phyloP scores from a whole-genome alignment of 1,284 basidiomycete species.

The Cutaneotrichosporon cyanovorans region DNA sequence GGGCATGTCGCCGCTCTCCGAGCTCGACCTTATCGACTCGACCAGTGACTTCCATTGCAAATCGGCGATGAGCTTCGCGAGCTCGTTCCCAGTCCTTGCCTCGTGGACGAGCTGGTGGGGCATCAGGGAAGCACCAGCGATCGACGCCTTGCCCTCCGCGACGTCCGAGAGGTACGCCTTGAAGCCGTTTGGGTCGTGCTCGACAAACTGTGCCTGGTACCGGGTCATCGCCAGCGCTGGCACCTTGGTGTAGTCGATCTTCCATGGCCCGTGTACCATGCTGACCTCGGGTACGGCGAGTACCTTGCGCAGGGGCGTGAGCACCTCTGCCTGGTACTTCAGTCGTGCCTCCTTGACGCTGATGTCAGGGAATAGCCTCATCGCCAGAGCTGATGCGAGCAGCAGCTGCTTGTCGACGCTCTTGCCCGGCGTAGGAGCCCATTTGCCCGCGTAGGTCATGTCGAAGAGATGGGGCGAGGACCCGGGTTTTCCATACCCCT shows the following conservation, averaged over 20 bases:
- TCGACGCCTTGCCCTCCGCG: constrained; percentile 46
- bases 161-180: constrained; percentile 54
- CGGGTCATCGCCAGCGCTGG: constrained; percentile 56
- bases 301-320: constrained; percentile 53
- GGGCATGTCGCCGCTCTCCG: constrained; percentile 49
- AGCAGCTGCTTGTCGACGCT: constrained; percentile 59
- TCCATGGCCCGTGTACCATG: constrained; percentile 48
- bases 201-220: constrained; percentile 52
- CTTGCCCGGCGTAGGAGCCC: constrained; percentile 57
- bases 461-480: constrained; percentile 43
- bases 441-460: constrained; percentile 58
- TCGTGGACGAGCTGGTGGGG: constrained; percentile 27
- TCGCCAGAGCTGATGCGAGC: constrained; percentile 56
- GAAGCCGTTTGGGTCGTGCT: constrained; percentile 56
- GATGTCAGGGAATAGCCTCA: constrained; percentile 48
- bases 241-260: constrained; percentile 55
- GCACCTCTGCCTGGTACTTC: constrained; percentile 28
- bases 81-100: background rate
- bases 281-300: constrained; percentile 53
- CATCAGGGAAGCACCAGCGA: constrained; percentile 25
- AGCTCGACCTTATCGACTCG: constrained; percentile 51
- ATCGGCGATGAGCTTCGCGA: constrained; percentile 48
- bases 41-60: constrained; percentile 61
- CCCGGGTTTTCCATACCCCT: constrained; percentile 11
- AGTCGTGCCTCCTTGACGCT: constrained; percentile 38